phyloP scores from a whole-genome alignment of 345 rosid species.

The Rhodamnia argentea region DNA sequence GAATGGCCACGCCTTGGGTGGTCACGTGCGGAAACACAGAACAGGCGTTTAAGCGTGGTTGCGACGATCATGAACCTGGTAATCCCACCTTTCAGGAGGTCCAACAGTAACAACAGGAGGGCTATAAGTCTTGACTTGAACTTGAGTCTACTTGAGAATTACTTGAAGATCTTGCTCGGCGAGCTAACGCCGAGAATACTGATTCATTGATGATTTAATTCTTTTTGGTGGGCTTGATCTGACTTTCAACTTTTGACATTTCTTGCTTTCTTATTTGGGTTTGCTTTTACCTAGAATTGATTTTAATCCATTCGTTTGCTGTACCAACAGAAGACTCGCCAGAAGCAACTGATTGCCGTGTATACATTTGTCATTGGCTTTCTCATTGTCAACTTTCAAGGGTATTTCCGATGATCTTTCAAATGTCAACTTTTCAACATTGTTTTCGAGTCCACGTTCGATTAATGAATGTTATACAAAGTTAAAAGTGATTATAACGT shows the following conservation, averaged over 20 bases:
- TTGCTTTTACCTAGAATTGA: not conserved
- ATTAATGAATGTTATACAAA: not conserved
- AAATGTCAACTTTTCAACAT: not conserved
- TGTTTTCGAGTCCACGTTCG: not conserved
- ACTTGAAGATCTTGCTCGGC: not conserved
- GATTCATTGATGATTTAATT: not conserved
- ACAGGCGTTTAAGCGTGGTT: not conserved
- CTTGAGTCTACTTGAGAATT: constrained; percentile 8
- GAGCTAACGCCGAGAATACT: not conserved
- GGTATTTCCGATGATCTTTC: not conserved
- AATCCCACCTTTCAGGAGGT: not conserved
- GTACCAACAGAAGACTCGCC: not conserved
- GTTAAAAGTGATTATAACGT: not conserved
- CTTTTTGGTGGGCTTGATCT: not conserved
- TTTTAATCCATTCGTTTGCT: not conserved
- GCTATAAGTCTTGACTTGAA: constrained; percentile 4
- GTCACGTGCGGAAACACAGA: constrained; percentile 12
- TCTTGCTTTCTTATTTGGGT: not conserved
- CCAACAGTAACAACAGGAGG: not conserved
- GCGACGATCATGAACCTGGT: not conserved
- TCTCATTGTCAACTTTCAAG: not conserved
- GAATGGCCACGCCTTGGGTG: constrained; percentile 12
- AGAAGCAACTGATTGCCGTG: not conserved
- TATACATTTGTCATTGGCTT: not conserved
- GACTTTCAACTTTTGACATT: too few species aligned